phyloP scores from a whole-genome alignment of 306 rosid genomes.

The Prunus salicina region DNA sequence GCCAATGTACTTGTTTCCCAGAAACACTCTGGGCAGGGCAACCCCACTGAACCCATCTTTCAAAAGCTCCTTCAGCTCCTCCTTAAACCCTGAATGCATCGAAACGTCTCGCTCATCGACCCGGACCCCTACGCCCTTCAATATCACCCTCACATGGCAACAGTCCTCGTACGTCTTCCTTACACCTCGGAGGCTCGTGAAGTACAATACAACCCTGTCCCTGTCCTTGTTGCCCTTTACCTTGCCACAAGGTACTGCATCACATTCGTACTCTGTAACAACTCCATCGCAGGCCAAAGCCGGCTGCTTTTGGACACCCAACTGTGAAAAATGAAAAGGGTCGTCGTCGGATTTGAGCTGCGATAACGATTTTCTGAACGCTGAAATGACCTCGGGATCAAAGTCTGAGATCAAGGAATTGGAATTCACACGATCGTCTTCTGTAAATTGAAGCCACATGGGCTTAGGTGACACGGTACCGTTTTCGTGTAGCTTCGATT shows the following conservation, averaged over 20 bases:
- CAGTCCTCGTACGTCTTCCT: constrained; percentile 91
- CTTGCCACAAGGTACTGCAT: background rate
- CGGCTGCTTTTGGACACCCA: constrained; percentile 1
- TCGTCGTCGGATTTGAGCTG: constrained; percentile 30
- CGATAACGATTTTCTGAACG: constrained; percentile 53
- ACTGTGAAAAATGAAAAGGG: constrained; percentile 10
- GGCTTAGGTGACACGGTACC: constrained; percentile 36
- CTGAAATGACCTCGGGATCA: constrained; percentile 46
- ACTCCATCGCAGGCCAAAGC: background rate
- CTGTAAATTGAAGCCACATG: constrained; percentile 43
- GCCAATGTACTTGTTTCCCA: constrained; percentile 66
- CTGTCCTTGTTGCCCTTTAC: constrained; percentile 5
- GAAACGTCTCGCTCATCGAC: constrained; percentile 88
- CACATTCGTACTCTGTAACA: background rate
- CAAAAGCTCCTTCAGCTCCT: constrained; percentile 65
- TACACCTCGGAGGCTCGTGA: constrained; percentile 78
- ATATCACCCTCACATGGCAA: constrained; percentile 61
- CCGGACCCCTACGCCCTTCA: constrained; percentile 55
- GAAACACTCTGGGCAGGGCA: constrained; percentile 73
- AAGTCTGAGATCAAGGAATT: constrained; percentile 35
- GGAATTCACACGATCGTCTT: constrained; percentile 24
- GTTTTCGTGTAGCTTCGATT: constrained; percentile 26
- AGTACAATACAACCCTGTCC: constrained; percentile 59
- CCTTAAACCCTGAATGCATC: constrained; percentile 88
- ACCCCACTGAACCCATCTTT: constrained; percentile 39